Conservation (phyloP, 2,329 filamentous ascomycete species). For the Fusarium sp. region DNA sequence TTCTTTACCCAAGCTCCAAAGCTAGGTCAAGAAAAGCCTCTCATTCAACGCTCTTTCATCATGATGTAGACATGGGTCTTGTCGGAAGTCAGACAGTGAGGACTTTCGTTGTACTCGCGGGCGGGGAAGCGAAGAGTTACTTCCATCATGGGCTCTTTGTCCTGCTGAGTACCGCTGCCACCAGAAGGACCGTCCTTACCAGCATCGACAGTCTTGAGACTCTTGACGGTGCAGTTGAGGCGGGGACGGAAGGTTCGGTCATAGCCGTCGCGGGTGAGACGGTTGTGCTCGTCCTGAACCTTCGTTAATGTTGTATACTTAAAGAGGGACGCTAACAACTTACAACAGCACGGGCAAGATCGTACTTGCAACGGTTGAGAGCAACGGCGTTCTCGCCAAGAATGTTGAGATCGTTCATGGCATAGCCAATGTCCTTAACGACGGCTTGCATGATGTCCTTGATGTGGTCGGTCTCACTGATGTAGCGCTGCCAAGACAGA, state of each 20-base stretch:
- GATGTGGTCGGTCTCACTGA: conserved; percentile 27
- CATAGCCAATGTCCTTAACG: conserved; percentile 28
- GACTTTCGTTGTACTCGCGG: conserved; percentile 29
- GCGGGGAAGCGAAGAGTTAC: conserved; percentile 25
- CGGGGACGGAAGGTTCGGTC: conserved; percentile 26
- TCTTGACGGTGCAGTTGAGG: conserved; percentile 22
- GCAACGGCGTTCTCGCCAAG: background rate
- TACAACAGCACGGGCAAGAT: conserved; percentile 25
- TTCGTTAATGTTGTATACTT: background rate
- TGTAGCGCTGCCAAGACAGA: conserved; percentile 15
- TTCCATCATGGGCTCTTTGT: conserved; percentile 17
- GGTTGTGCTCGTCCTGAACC: conserved; percentile 28
- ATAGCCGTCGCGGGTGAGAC: conserved; percentile 9
- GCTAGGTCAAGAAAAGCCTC: background rate
- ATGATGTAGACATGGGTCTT: conserved; percentile 25
- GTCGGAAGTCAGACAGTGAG: conserved; percentile 24
- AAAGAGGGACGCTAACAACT: background rate
- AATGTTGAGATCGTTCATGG: conserved; percentile 23
- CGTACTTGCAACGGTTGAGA: conserved; percentile 27
- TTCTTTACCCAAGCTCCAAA: conserved; percentile 4
- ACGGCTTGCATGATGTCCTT: conserved; percentile 33
- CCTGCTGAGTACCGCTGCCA: background rate
- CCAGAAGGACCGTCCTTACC: background rate
- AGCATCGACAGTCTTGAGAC: conserved; percentile 4
- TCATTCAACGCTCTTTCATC: conserved; percentile 25